A percentile compares a stretch with the other conserved stretches of the same genome.
Evolutionary conservation across 1,284 basidiomycete genomes (phyloP).

Genomic region (Pseudozyma sp.): DNA sequence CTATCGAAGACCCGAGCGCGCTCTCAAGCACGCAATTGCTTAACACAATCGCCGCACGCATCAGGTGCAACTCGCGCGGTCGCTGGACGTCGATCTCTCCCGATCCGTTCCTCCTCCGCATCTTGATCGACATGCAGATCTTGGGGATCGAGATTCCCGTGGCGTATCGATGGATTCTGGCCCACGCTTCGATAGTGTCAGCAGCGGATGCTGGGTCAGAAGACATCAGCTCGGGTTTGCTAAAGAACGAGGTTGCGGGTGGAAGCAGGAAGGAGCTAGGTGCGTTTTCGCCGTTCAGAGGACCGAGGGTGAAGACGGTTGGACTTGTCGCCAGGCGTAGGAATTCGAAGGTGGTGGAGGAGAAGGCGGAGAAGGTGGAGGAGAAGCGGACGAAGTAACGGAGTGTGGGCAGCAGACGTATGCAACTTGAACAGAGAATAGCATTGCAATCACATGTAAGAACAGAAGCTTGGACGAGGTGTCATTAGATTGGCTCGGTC

Average conservation of each 20-base stretch:
- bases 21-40: constrained; percentile 10
- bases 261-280: not conserved
- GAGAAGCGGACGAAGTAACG: not conserved
- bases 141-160: constrained; percentile 28
- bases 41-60: constrained; percentile 7
- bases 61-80: constrained; percentile 29
- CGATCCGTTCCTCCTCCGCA: constrained; percentile 30
- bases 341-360: not conserved
- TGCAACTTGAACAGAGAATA: not conserved
- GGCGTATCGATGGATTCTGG: constrained; percentile 33
- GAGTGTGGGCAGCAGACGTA: too few species aligned
- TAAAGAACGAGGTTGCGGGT: constrained; percentile 4
- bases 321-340: constrained; percentile 26
- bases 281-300: constrained; percentile 24
- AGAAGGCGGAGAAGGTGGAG: constrained; percentile 1
- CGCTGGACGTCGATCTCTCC: constrained; percentile 19
- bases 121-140: constrained; percentile 38
- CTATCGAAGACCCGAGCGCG: not conserved
- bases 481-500: too few species aligned
- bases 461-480: too few species aligned
- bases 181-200: constrained; percentile 8
- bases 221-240: not conserved
- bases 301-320: constrained; percentile 27
- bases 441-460: not conserved
- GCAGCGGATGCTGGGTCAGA: not conserved